Percentiles rank a stretch among this genome's conserved stretches.
phyloP scores from a whole-genome alignment of 1,284 basidiomycete genomes.

The Microbotryum violaceum region DNA sequence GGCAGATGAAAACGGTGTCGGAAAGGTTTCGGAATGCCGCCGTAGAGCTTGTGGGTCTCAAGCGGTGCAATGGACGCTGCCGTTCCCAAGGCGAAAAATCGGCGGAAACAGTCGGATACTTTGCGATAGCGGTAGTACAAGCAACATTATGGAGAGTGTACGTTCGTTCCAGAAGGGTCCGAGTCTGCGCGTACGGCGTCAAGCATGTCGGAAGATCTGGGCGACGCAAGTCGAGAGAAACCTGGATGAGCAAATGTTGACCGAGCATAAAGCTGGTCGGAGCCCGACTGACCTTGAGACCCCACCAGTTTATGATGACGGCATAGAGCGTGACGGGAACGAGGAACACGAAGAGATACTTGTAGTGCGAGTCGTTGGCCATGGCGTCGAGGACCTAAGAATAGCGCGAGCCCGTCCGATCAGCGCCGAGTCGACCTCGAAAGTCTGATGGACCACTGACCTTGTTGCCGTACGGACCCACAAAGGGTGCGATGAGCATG shows the following conservation, averaged over 20 bases:
- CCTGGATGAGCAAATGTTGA: neutral
- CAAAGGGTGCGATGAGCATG: constrained; percentile 17
- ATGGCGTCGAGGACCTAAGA: constrained; percentile 55
- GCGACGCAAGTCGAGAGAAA: neutral
- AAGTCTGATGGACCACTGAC: neutral
- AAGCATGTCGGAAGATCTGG: constrained; percentile 30
- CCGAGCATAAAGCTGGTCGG: too few relatives aligned
- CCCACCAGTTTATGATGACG: constrained; percentile 85
- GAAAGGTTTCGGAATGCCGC: too few relatives aligned
- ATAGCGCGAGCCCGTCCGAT: constrained; percentile 4
- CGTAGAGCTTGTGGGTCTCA: too few relatives aligned
- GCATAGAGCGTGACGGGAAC: constrained; percentile 76
- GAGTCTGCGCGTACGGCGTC: neutral
- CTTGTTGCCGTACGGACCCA: neutral
- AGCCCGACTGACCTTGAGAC: constrained; percentile 27
- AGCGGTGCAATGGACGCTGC: too few relatives aligned
- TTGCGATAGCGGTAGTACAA: too few relatives aligned
- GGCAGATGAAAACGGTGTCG: too few relatives aligned
- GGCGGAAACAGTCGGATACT: too few relatives aligned
- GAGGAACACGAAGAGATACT: constrained; percentile 70
- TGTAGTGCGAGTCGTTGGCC: constrained; percentile 71
- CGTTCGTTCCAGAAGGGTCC: too few relatives aligned
- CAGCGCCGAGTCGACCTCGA: neutral
- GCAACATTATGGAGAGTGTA: too few relatives aligned
- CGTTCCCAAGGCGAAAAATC: too few relatives aligned